Evolutionary conservation across 176 grass and related monocot genomes (phyloP).

Genomic region (Oryza officinalis): DNA sequence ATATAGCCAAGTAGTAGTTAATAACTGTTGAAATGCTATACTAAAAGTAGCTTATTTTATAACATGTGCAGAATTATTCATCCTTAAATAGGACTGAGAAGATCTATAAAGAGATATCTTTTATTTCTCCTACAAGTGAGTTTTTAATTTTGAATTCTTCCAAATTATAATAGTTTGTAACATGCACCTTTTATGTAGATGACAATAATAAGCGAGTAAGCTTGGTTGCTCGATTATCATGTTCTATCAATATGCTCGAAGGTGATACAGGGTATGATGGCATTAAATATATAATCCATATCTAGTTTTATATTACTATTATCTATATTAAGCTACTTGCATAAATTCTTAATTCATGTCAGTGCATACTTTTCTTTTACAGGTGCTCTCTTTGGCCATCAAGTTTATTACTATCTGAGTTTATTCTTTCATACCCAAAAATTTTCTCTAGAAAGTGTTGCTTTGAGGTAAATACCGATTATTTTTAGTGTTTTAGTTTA

Average conservation of each 20-base stretch:
- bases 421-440: slow-evolving; percentile 73
- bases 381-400: slow-evolving; percentile 95
- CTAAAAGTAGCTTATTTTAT: slow-evolving; percentile 14
- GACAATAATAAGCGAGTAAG: slow-evolving; percentile 39
- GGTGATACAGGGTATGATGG: slow-evolving; percentile 89
- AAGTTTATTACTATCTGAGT: slow-evolving; percentile 84
- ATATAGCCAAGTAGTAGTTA: background rate
- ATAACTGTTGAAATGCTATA: background rate
- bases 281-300: background rate
- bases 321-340: slow-evolving; percentile 2
- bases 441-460: slow-evolving; percentile 67
- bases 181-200: slow-evolving; percentile 30
- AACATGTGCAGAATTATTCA: slow-evolving; percentile 40
- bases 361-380: slow-evolving; percentile 33
- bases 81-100: slow-evolving; percentile 35
- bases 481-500: slow-evolving; percentile 31
- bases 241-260: slow-evolving; percentile 94
- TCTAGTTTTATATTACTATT: background rate
- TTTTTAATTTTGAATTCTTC: slow-evolving; percentile 1
- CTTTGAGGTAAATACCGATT: slow-evolving; percentile 61
- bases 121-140: slow-evolving; percentile 73
- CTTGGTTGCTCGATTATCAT: slow-evolving; percentile 58
- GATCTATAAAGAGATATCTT: slow-evolving; percentile 78
- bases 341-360: slow-evolving; percentile 8
- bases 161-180: slow-evolving; percentile 14